Evolutionary conservation across 2,329 filamentous ascomycete genomes (phyloP), one percentile per base, ranked within the genome.

Genomic region (Ophidiomyces ophidiicola): DNA sequence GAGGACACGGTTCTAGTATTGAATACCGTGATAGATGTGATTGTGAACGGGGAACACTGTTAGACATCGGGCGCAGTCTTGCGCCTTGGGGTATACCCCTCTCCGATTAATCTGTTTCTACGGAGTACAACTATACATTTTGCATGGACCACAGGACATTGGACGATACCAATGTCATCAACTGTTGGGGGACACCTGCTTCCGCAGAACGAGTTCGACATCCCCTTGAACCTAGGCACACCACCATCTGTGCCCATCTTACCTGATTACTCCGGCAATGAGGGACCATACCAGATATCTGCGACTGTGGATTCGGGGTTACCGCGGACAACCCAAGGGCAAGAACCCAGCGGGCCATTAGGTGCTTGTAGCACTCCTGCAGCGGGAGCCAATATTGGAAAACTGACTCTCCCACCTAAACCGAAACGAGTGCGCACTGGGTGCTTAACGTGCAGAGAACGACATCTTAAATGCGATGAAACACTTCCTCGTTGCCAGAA

Each of bases 401-500:
- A 39, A 17, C 32, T 41, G 12, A 48, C 41, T n/a, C 46, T 45
- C 11, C 42, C 43, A 39, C 42, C 50, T 20, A 88, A 87, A 58
- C 78, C 84, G n/a, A 88, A 80, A 62, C 72, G 87, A 47, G 85
- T 92, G 12, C 77, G 88, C 32, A 94, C 87, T 2, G 87, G 87
- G 25, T 94, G 87, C 57, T 64, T 94, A 48, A 94, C 87, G 2
- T 94, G 87, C 60, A 72, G 87, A 49, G 82, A 93, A 58, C 70
- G 86, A 32, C 87, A 94, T 66, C 67, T 94, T 36, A 94, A 94
- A 60, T 94, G 87, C 58, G 87, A 94, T 54, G 85, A 93, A 59
- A 78, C 69, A 4, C 53, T 69, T 44, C 74, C 74, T 6, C 63
- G 66, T 40, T 79, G 75, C 53, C 68, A 81, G 51, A 94, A 94